These are phyloP conservation scores for Agapanthus africanus DNA, from an alignment of 106 monocot genomes.

Conservation along the genomic window DNA sequence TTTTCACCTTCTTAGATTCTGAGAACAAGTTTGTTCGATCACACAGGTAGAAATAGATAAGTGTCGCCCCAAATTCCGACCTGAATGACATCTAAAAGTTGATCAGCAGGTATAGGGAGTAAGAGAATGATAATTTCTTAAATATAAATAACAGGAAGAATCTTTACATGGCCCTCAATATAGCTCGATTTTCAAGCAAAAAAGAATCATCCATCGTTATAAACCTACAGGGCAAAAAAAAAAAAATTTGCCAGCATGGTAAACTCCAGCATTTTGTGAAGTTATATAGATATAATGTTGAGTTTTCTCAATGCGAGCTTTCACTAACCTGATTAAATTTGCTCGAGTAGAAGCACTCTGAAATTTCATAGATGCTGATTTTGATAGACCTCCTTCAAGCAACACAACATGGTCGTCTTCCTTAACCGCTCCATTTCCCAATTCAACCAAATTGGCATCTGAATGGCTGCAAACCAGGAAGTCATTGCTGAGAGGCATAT, in stretches of 20 bases:
- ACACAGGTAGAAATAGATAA: slow-evolving; percentile 84
- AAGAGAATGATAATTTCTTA: slow-evolving; percentile 1
- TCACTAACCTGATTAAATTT: slow-evolving; percentile 63
- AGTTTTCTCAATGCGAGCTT: background rate
- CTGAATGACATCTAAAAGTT: slow-evolving; percentile 31
- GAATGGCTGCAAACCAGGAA: slow-evolving; percentile 56
- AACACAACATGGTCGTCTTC: slow-evolving; percentile 62
- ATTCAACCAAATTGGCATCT: slow-evolving; percentile 62
- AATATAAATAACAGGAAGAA: background rate
- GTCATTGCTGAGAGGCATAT: background rate
- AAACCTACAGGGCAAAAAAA: slow-evolving; percentile 43
- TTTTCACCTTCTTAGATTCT: slow-evolving; percentile 71
- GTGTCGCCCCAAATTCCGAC: slow-evolving; percentile 78
- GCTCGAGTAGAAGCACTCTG: slow-evolving; percentile 40
- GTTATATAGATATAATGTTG: background rate
- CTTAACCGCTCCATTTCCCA: slow-evolving; percentile 54
- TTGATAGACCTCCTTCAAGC: slow-evolving; percentile 82
- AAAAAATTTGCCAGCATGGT: background rate
- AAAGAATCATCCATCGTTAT: slow-evolving; percentile 73
- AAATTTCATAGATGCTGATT: slow-evolving; percentile 49
- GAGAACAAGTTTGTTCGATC: slow-evolving; percentile 80
- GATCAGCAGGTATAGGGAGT: slow-evolving; percentile 4
- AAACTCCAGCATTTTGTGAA: background rate
- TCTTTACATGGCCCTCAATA: slow-evolving; percentile 88
- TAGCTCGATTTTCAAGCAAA: slow-evolving; percentile 65